Evolutionary conservation across 2,329 filamentous ascomycete species (phyloP), one percentile per base, ranked within the genome.

Genomic region (Colletotrichum sp.): DNA sequence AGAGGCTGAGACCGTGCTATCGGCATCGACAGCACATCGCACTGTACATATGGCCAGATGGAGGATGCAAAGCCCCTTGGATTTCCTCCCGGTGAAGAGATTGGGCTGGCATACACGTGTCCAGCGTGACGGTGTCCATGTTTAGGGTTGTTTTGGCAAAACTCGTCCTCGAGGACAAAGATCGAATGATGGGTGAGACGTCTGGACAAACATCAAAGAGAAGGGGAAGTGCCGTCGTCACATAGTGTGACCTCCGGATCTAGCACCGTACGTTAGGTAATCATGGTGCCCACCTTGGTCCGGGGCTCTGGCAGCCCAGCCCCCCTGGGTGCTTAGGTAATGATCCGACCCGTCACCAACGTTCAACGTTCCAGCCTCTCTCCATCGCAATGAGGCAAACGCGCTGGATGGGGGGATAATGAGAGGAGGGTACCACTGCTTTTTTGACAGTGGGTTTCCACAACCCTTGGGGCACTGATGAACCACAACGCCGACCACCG

Each of bases 341-440:
- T n/a, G 15, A 58, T 47, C 68, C 61, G 65, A 69, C 12, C 15
- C 31, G 9, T 31, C 62, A 55, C 55, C 71, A 71, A 73, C 71
- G 72, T 74, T 63, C 51, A 63, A 57, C 70, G 66, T 65, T 72
- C 69, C 62, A 58, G 72, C 62, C 72, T 64, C 71, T 69, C 47
- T 72, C 68, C 62, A 74, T 74, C 72, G 24, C 62, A 74, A 72
- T 29, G 57, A 74, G 47, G 63, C 68, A 72, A 72, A 72, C 55
- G 69, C 27, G 47, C 43, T 67, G 29, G 34, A 67, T 67, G 72
- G 63, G 72, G 72, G 68, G 63, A 67, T 67, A 63, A 62, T 18
- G 57, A 38, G 34, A 72, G 58, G 68, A 69, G 61, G 72, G 68
- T 62, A 74, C 72, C 62, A 71, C 63, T 71, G 68, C 69, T 63